phyloP scores from a whole-genome alignment of 192 early-diverging fungal species.

The Geranomyces variabilis region DNA sequence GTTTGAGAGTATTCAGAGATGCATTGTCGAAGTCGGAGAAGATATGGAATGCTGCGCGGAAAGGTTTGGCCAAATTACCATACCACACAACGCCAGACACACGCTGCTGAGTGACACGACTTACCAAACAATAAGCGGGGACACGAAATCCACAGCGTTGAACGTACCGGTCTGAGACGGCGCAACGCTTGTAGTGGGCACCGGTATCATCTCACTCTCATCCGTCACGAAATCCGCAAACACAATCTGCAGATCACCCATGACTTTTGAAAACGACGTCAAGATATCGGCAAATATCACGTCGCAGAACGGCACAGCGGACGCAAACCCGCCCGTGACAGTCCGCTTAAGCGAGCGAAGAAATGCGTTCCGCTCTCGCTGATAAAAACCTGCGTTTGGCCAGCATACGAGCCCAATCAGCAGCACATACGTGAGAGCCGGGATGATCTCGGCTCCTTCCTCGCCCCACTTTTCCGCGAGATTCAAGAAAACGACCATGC shows the following conservation, averaged over 20 bases:
- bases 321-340: slow-evolving; percentile 40
- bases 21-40: slow-evolving; percentile 81
- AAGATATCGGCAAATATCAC: slow-evolving; percentile 93
- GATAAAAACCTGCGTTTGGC: slow-evolving; percentile 32
- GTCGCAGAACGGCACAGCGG: slow-evolving; percentile 61
- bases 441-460: slow-evolving; percentile 43
- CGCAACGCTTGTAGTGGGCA: not conserved
- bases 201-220: not conserved
- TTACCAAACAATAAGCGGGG: slow-evolving; percentile 72
- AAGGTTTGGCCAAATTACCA: not conserved
- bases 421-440: slow-evolving; percentile 39
- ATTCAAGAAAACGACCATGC: slow-evolving; percentile 31
- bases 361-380: slow-evolving; percentile 45
- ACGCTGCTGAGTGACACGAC: slow-evolving; percentile 3
- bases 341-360: slow-evolving; percentile 40
- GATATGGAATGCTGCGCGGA: slow-evolving; percentile 67
- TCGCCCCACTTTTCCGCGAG: slow-evolving; percentile 34
- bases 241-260: slow-evolving; percentile 80
- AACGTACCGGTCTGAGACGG: not conserved
- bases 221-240: slow-evolving; percentile 54
- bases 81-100: not conserved
- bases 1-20: slow-evolving; percentile 69
- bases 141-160: slow-evolving; percentile 15
- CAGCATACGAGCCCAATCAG: slow-evolving; percentile 23
- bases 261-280: slow-evolving; percentile 88